Percentiles rank a stretch among this genome's conserved stretches.
These are phyloP conservation scores for Centrapalus pauciflorus DNA, from an alignment of 129 eudicot species.

Conservation along the genomic window DNA sequence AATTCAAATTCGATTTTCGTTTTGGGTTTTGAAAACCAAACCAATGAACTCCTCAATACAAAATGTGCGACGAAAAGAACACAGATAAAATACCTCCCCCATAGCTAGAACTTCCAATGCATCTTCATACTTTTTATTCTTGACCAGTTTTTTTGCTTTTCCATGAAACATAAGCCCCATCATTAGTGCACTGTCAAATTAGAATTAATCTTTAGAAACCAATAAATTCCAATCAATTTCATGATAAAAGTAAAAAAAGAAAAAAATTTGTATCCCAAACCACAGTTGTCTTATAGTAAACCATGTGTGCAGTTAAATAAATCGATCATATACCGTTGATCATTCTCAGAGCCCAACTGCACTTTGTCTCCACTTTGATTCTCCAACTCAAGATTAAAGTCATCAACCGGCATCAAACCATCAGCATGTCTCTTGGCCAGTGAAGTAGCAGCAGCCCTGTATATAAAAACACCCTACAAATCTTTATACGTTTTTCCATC, in stretches of 20 bases:
- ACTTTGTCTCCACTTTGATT: conserved; percentile 91
- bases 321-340: conserved; percentile 60
- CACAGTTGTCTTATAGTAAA: background rate
- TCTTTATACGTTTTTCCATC: too few relatives aligned
- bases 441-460: conserved; percentile 81
- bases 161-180: conserved; percentile 96
- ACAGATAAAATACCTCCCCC: conserved; percentile 65
- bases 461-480: too few relatives aligned
- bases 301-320: background rate
- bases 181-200: conserved; percentile 78
- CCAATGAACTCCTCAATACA: too few relatives aligned
- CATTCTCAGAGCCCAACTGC: conserved; percentile 81
- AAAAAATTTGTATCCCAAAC: background rate
- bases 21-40: too few relatives aligned
- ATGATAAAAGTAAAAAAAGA: background rate
- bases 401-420: conserved; percentile 80
- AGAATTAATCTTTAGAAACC: background rate
- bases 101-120: conserved; percentile 83
- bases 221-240: background rate
- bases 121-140: conserved; percentile 47
- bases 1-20: too few relatives aligned
- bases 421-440: conserved; percentile 80
- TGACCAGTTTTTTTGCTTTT: conserved; percentile 64
- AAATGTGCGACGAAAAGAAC: background rate
- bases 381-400: conserved; percentile 84